Conservation (phyloP, 1,139 yeast genomes). For the Hemisphaericaspora lyxosophila region DNA sequence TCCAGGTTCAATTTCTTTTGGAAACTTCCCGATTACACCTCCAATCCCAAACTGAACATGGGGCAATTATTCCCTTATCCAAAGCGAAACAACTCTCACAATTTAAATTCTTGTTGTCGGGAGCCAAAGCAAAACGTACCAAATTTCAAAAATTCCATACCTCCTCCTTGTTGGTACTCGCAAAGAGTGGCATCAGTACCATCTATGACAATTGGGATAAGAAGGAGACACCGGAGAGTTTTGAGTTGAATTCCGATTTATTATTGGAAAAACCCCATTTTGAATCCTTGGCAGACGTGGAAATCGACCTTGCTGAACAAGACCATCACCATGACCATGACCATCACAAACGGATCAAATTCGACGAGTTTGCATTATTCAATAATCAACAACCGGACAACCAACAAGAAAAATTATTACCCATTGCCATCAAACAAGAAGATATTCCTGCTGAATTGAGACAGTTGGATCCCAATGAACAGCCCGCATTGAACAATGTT, state of each 20-base stretch:
- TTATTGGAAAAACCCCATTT: constrained; percentile 72
- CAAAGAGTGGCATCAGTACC: constrained; percentile 49
- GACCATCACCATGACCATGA: too few species aligned
- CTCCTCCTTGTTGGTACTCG: constrained; percentile 77
- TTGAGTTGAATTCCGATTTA: constrained; percentile 72
- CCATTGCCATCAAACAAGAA: constrained; percentile 60
- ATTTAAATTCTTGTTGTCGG: constrained; percentile 69
- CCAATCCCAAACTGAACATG: constrained; percentile 61
- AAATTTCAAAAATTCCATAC: constrained; percentile 72
- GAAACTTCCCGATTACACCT: constrained; percentile 67
- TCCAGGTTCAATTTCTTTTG: constrained; percentile 52
- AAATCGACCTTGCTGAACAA: constrained; percentile 27
- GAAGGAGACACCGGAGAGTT: constrained; percentile 47
- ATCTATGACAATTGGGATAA: constrained; percentile 19
- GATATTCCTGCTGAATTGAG: constrained; percentile 59
- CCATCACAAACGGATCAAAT: constrained; percentile 48
- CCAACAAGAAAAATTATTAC: constrained; percentile 47
- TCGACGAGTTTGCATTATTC: constrained; percentile 33
- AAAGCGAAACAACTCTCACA: constrained; percentile 60
- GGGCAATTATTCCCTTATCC: constrained; percentile 49
- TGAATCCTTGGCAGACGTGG: constrained; percentile 59
- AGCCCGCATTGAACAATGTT: constrained; percentile 67
- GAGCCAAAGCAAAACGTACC: constrained; percentile 86
- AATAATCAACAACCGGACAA: too few species aligned
- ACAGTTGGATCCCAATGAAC: constrained; percentile 74